Evolutionary conservation across 371 early-diverging fungal genomes (phyloP).

Genomic region (Mortierella sp.): DNA sequence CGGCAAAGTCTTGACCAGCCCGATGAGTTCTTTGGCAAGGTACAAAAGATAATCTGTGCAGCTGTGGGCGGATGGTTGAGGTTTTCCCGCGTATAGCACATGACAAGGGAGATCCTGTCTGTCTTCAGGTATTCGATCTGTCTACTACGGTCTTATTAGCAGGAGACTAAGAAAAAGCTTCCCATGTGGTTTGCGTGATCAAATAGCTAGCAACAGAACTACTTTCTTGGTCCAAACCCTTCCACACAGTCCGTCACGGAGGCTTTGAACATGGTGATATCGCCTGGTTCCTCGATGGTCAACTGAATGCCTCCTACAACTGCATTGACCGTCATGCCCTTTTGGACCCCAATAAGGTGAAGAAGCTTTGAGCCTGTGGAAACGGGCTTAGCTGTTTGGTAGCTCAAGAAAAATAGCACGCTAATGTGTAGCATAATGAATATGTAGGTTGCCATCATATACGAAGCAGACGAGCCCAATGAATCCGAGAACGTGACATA

Average conservation of each 20-base stretch:
- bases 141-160: no score
- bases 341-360: conserved; percentile 70
- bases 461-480: conserved; percentile 90
- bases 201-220: conserved; percentile 74
- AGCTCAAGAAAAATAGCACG: no score
- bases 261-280: conserved; percentile 81
- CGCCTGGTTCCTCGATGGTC: conserved; percentile 95
- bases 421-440: no score
- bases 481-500: conserved; percentile 83
- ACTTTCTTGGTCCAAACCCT: conserved; percentile 84
- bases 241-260: conserved; percentile 71
- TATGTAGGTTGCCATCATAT: conserved; percentile 86
- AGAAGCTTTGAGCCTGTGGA: neutral
- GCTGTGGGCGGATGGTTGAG: no score
- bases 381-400: neutral
- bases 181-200: neutral
- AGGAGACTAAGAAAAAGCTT: neutral
- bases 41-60: no score
- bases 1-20: conserved; percentile 84
- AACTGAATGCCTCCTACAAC: conserved; percentile 95
- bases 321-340: conserved; percentile 96
- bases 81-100: no score
- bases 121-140: no score
- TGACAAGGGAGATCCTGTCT: no score
- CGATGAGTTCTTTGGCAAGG: conserved; percentile 87